Base-by-base conservation (phyloP, 352 stramenopile genomes). In the Phytopythium boreale region DNA sequence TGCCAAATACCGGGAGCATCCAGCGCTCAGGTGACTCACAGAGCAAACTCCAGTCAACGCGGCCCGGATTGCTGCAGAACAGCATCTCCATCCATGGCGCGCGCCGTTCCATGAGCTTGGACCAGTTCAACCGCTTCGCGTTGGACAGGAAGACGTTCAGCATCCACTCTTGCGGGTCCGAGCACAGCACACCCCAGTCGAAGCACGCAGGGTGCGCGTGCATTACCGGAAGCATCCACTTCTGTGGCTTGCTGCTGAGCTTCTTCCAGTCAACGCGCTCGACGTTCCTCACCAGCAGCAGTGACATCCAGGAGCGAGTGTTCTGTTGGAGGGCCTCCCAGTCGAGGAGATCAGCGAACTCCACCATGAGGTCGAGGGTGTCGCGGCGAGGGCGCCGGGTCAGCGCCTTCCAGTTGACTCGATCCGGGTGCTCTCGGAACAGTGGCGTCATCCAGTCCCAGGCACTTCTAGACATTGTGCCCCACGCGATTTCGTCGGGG, bases 181-280 rank as follows among this genome's bases (percentile, higher is more conserved):
- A 41, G 26, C 19, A 43, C 15, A 57, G 11, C 0, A 57, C 27
- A 1, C 26, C n/a, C 51, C 51, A 57, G 51, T 39, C 51, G n/a
- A 57, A 57, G 4, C 29, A 2, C 15, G 43, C 15, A 2, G 51
- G 4, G 26, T 39, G 51, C 4, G 19, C 4, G 17, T 57, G 29
- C n/a, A 57, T 57, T 2, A 43, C 26, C 2, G 51, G 51, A 17
- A 57, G 20, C 51, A 57, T 57, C 51, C 51, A 43, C 6, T 39
- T 22, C 29, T 57, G 14, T 15, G 51, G 27, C 29, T 57, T 37
- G 10, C 6, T 8, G 51, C 24, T 57, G 7, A 43, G 15, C 15
- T 41, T 15, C 34, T 41, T 43, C 51, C 51, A 57, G 27, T 57
- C 51, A 15, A 57, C 51, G 20, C 19, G 43, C 43, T 50, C 43